A percentile compares a stretch with the other conserved stretches of the same genome.
These are phyloP conservation scores for Cystobasidiaceae sp. DNA, from an alignment of 1,284 basidiomycete species.

Conservation along the genomic window DNA sequence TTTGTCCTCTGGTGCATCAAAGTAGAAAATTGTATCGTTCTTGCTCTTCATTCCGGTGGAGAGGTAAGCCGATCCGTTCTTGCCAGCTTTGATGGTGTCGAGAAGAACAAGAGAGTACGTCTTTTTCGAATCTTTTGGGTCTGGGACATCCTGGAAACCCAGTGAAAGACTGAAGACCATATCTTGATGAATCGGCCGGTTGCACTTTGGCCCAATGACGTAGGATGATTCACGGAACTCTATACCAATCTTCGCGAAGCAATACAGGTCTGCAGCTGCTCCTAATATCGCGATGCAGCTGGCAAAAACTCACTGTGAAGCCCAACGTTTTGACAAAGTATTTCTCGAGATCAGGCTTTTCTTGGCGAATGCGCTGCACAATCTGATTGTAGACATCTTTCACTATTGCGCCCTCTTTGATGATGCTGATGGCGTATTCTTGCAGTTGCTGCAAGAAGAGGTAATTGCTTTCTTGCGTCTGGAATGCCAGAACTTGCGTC, in stretches of 20 bases:
- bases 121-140: slow-evolving; percentile 61
- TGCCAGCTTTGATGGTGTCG: slow-evolving; percentile 78
- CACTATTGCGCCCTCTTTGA: slow-evolving; percentile 72
- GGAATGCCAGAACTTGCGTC: slow-evolving; percentile 14
- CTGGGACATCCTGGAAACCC: slow-evolving; percentile 74
- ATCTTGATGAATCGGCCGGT: slow-evolving; percentile 62
- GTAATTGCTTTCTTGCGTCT: slow-evolving; percentile 88
- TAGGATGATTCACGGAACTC: slow-evolving; percentile 90
- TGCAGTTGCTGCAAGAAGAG: slow-evolving; percentile 72
- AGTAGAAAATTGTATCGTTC: slow-evolving; percentile 85
- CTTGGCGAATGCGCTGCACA: slow-evolving; percentile 64
- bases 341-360: slow-evolving; percentile 74
- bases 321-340: slow-evolving; percentile 85
- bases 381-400: slow-evolving; percentile 78
- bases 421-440: slow-evolving; percentile 64
- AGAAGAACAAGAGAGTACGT: slow-evolving; percentile 86
- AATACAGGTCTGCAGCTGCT: background rate
- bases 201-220: slow-evolving; percentile 74
- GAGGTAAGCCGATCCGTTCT: slow-evolving; percentile 63
- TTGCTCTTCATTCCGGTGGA: slow-evolving; percentile 76
- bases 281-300: slow-evolving; percentile 12
- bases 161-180: slow-evolving; percentile 83
- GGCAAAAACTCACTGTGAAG: slow-evolving; percentile 55
- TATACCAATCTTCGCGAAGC: slow-evolving; percentile 67
- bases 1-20: slow-evolving; percentile 50